Evolutionary conservation across 805 yeast genomes (phyloP).

Genomic region (Starmerella floris): DNA sequence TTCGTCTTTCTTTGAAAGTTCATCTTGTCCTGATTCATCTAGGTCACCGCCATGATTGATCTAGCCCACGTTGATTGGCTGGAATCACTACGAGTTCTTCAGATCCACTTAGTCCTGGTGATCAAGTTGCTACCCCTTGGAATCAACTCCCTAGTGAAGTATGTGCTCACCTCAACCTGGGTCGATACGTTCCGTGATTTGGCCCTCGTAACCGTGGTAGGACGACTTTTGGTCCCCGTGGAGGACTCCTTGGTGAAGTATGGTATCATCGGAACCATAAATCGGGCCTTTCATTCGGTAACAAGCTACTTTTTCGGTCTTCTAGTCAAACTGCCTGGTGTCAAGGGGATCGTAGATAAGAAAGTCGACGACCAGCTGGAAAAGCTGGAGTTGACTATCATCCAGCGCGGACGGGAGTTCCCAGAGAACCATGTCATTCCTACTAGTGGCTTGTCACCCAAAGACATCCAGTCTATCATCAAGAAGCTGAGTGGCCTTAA

Average conservation of each 20-base stretch:
- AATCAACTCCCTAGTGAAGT: background rate
- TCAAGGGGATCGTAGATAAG: conserved; percentile 43
- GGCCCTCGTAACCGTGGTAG: conserved; percentile 10
- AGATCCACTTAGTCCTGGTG: background rate
- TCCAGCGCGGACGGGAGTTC: conserved; percentile 37
- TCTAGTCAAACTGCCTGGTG: conserved; percentile 36
- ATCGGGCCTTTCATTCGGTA: conserved; percentile 3
- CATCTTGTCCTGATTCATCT: too few relatives aligned
- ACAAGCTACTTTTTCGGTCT: conserved; percentile 17
- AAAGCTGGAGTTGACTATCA: conserved; percentile 43
- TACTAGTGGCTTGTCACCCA: conserved; percentile 38
- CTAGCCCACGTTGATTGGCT: background rate
- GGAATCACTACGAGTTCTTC: background rate
- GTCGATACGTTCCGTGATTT: conserved; percentile 6
- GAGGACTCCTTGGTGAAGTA: conserved; percentile 13
- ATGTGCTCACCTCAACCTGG: conserved; percentile 1
- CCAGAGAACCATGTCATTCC: conserved; percentile 38
- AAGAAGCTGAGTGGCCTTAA: conserved; percentile 34
- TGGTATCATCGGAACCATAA: conserved; percentile 21
- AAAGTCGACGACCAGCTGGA: conserved; percentile 41
- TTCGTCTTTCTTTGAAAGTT: too few relatives aligned
- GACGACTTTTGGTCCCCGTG: conserved; percentile 9
- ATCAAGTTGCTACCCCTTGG: background rate
- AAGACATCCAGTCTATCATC: conserved; percentile 39
- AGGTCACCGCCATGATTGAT: too few relatives aligned